These are phyloP conservation scores for Physaria fendleri DNA, from an alignment of 345 rosid species.

Conservation along the genomic window DNA sequence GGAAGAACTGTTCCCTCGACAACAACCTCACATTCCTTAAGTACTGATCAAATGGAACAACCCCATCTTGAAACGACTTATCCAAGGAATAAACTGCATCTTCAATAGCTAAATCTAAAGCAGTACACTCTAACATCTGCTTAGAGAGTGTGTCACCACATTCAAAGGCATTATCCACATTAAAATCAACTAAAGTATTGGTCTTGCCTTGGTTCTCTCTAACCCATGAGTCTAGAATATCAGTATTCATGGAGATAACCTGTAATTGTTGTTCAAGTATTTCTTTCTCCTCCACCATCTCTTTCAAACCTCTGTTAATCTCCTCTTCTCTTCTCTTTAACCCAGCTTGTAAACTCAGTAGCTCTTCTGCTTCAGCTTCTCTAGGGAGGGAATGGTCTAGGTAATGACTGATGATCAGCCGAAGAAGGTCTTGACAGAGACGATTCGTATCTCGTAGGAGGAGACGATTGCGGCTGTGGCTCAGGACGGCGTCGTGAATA, in stretches of 20 bases:
- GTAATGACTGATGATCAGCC: constrained; percentile 20
- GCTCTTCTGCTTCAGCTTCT: constrained; percentile 79
- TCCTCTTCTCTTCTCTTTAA: constrained; percentile 70
- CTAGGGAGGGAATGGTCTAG: constrained; percentile 53
- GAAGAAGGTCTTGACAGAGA: constrained; percentile 11
- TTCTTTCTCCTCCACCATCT: constrained; percentile 74
- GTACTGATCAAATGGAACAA: constrained; percentile 73
- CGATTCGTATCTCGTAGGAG: constrained; percentile 29
- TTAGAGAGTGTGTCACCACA: constrained; percentile 60
- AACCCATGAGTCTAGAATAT: constrained; percentile 65
- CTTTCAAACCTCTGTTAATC: constrained; percentile 56
- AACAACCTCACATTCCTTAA: constrained; percentile 78
- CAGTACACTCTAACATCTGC: constrained; percentile 78
- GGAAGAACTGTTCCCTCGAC: constrained; percentile 94
- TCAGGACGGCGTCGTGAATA: constrained; percentile 74
- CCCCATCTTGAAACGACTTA: constrained; percentile 78
- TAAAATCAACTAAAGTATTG: constrained; percentile 28
- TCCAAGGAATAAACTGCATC: constrained; percentile 76
- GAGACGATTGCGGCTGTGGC: constrained; percentile 22
- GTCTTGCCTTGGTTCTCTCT: constrained; percentile 62
- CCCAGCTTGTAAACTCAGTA: constrained; percentile 59
- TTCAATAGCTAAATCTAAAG: constrained; percentile 79
- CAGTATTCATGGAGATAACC: constrained; percentile 75
- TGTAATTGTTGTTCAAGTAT: constrained; percentile 82
- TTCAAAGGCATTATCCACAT: constrained; percentile 60